phyloP scores from a whole-genome alignment of 1,284 basidiomycete species.

The Fomitopsis betulina region DNA sequence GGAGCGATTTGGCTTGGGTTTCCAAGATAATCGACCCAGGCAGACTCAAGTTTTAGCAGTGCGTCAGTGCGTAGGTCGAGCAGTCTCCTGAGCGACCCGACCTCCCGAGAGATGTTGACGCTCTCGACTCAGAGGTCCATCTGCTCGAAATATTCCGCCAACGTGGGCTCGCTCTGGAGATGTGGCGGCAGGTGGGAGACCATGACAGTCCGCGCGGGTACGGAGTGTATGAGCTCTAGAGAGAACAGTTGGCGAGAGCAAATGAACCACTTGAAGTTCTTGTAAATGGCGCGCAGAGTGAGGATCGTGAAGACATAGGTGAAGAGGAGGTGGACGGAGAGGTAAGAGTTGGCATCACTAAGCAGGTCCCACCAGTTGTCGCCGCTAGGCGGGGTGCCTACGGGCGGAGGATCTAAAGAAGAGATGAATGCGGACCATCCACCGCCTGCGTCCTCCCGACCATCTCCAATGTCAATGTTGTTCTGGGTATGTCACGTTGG shows the following conservation, averaged over 20 bases:
- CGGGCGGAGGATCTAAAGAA: conserved; percentile 13
- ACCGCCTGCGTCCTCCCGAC: conserved; percentile 44
- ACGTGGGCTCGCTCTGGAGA: conserved; percentile 76
- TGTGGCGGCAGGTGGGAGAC: conserved; percentile 80
- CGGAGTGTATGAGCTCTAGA: conserved; percentile 89
- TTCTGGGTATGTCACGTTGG: conserved; percentile 38
- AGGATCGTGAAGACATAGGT: conserved; percentile 91
- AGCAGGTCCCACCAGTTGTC: conserved; percentile 82
- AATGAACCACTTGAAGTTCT: conserved; percentile 88
- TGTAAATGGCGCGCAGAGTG: conserved; percentile 81
- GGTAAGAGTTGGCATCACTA: conserved; percentile 81
- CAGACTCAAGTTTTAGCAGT: conserved; percentile 72
- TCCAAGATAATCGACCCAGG: conserved; percentile 91
- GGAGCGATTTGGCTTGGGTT: conserved; percentile 87
- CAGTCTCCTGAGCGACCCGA: conserved; percentile 67
- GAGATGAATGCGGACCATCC: conserved; percentile 22
- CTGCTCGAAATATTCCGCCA: conserved; percentile 93
- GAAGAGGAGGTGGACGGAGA: conserved; percentile 86
- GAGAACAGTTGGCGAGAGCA: conserved; percentile 92
- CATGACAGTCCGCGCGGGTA: conserved; percentile 90
- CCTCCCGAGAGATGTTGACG: conserved; percentile 85
- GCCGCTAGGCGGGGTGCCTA: conserved; percentile 29
- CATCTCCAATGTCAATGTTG: conserved; percentile 66
- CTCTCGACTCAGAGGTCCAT: conserved; percentile 81
- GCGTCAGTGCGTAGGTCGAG: conserved; percentile 78